Evolutionary conservation across 306 rosid genomes (phyloP).

Genomic region (Trichosanthes truncata): DNA sequence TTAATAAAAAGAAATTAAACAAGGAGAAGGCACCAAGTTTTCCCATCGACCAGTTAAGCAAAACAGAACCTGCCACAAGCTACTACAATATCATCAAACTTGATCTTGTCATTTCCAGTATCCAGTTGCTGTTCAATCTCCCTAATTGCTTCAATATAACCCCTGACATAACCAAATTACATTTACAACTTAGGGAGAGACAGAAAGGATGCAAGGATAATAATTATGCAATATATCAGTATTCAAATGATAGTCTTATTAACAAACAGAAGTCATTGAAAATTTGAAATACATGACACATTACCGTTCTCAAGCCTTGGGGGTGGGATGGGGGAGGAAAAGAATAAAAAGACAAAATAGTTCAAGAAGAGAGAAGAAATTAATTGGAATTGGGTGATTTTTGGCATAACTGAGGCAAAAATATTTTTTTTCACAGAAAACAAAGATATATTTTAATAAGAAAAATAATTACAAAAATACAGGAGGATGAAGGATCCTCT

Average conservation of each 20-base stretch:
- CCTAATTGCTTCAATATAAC: conserved; percentile 67
- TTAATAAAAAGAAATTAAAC: not conserved
- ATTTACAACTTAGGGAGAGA: not conserved
- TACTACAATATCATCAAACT: conserved; percentile 86
- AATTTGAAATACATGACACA: not conserved
- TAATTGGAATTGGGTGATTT: not conserved
- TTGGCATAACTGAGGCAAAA: not conserved
- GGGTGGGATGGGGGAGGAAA: not conserved
- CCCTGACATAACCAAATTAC: conserved; percentile 43
- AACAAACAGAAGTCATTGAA: not conserved
- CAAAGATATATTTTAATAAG: not conserved
- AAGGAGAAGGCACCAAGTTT: not conserved
- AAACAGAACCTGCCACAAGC: conserved; percentile 85
- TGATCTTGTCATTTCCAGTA: conserved; percentile 25
- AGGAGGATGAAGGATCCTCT: not conserved
- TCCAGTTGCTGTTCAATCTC: conserved; percentile 84
- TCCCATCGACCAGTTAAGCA: not conserved
- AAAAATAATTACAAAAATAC: not conserved
- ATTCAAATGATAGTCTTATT: not conserved
- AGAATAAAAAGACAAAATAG: not conserved
- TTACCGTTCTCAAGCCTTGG: not conserved
- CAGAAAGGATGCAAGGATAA: not conserved
- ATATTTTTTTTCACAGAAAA: not conserved
- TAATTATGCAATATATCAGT: not conserved
- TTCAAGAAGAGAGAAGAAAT: not conserved